Evolutionary conservation across 2,329 filamentous ascomycete genomes (phyloP).

Genomic region (Lecanoromycetidae sp.): DNA sequence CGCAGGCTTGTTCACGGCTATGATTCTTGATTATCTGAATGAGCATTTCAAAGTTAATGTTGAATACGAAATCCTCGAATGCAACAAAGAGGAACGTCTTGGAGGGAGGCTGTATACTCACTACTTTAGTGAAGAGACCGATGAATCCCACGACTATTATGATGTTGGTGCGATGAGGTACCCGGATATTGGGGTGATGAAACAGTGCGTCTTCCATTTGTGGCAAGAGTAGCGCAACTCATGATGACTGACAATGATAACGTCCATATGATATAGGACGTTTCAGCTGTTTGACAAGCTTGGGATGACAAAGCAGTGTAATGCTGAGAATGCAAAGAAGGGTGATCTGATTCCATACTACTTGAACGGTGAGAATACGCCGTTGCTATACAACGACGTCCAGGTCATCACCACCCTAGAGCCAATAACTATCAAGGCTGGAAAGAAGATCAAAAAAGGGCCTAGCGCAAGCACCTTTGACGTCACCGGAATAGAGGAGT

Average conservation of each 20-base stretch:
- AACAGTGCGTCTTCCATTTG: slow-evolving; percentile 7
- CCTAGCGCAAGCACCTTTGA: not conserved
- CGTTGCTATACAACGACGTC: slow-evolving; percentile 10
- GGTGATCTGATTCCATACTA: slow-evolving; percentile 13
- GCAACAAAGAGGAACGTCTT: slow-evolving; percentile 20
- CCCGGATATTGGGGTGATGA: slow-evolving; percentile 26
- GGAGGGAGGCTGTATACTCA: slow-evolving; percentile 30
- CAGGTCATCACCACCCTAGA: not conserved
- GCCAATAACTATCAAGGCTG: not conserved
- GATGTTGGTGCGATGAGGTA: slow-evolving; percentile 34
- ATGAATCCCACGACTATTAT: slow-evolving; percentile 27
- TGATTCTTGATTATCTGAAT: slow-evolving; percentile 25
- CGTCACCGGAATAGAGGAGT: slow-evolving; percentile 4
- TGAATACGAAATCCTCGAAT: slow-evolving; percentile 30
- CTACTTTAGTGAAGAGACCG: slow-evolving; percentile 21
- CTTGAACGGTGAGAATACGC: not conserved
- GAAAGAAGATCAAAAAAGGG: not conserved
- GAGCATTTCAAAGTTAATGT: slow-evolving; percentile 20
- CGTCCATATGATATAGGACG: not conserved
- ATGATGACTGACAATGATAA: not conserved
- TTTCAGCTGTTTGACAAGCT: not conserved
- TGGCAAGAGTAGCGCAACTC: not conserved
- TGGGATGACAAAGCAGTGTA: not conserved
- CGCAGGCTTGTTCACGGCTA: slow-evolving; percentile 28
- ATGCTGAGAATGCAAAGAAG: not conserved